These are phyloP conservation scores for Nephelium lappaceum DNA, from an alignment of 345 rosid species.

Conservation along the genomic window DNA sequence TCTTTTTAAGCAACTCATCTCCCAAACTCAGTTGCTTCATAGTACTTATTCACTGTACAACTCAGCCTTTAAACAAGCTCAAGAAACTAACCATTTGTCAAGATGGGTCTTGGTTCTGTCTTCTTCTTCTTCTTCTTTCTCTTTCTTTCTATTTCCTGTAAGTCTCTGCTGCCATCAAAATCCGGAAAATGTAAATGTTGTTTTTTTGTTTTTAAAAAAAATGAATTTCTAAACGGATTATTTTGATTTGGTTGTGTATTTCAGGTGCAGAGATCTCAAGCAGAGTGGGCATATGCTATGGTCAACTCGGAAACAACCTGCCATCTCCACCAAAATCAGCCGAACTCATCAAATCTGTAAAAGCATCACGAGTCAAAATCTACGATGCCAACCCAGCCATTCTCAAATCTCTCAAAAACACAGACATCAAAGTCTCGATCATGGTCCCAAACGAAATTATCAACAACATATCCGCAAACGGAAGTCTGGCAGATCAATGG, in stretches of 20 bases:
- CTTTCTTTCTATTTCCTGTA: slow-evolving; percentile 4
- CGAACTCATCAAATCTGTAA: slow-evolving; percentile 52
- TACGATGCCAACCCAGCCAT: slow-evolving; percentile 70
- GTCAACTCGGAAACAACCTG: slow-evolving; percentile 73
- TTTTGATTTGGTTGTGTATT: neutral
- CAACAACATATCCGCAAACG: slow-evolving; percentile 44
- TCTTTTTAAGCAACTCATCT: neutral
- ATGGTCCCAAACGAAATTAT: slow-evolving; percentile 73
- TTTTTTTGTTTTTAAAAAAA: too few relatives aligned
- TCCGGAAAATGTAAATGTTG: neutral
- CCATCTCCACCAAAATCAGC: slow-evolving; percentile 53
- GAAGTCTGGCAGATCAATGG: slow-evolving; percentile 63
- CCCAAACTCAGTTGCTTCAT: neutral
- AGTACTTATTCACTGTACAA: too few relatives aligned
- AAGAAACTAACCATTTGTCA: too few relatives aligned
- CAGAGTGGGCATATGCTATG: slow-evolving; percentile 76
- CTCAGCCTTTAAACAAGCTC: neutral
- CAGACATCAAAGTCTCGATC: slow-evolving; percentile 61
- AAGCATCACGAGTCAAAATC: slow-evolving; percentile 66
- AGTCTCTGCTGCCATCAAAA: neutral
- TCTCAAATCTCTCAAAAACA: slow-evolving; percentile 54
- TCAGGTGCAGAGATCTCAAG: slow-evolving; percentile 53
- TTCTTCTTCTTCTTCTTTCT: neutral
- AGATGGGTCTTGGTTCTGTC: neutral
- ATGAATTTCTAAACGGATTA: neutral